phyloP scores from a whole-genome alignment of 495 filamentous ascomycete genomes.

The Rostrohypoxylon terebratum region DNA sequence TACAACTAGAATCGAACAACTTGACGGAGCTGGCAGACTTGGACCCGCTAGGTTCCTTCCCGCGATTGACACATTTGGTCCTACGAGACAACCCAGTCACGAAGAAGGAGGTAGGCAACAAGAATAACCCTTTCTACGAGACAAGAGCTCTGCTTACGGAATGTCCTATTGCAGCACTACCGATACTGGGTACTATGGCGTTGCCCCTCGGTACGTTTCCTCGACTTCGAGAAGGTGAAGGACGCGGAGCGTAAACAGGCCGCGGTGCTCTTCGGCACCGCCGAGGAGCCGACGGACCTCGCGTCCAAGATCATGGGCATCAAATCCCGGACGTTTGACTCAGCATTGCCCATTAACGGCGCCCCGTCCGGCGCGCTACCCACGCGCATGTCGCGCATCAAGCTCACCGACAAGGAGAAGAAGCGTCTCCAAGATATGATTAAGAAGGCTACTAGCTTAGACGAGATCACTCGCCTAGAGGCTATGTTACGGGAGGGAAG shows the following conservation, averaged over 20 bases:
- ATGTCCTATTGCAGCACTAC: slow-evolving; percentile 74
- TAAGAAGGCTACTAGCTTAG: slow-evolving; percentile 83
- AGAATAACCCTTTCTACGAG: neutral
- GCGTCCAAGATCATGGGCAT: slow-evolving; percentile 90
- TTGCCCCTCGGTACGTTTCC: slow-evolving; percentile 83
- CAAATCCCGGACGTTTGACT: slow-evolving; percentile 86
- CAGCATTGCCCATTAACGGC: slow-evolving; percentile 57
- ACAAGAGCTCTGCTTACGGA: neutral
- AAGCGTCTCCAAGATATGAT: slow-evolving; percentile 70
- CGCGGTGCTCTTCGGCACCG: slow-evolving; percentile 82
- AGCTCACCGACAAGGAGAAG: slow-evolving; percentile 59
- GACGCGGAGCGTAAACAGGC: slow-evolving; percentile 82
- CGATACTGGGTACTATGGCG: slow-evolving; percentile 91
- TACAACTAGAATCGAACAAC: slow-evolving; percentile 83
- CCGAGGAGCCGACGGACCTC: slow-evolving; percentile 78
- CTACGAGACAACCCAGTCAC: slow-evolving; percentile 90
- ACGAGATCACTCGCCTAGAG: slow-evolving; percentile 85
- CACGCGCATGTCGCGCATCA: slow-evolving; percentile 73
- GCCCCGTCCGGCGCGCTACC: slow-evolving; percentile 54
- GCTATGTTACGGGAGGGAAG: slow-evolving; percentile 88
- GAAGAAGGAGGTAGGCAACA: slow-evolving; percentile 82
- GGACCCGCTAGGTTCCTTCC: slow-evolving; percentile 79
- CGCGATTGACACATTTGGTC: slow-evolving; percentile 78
- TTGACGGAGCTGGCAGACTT: slow-evolving; percentile 85
- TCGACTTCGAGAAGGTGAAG: slow-evolving; percentile 94